Conservation (phyloP, 805 yeast genomes). For the Candida takata region DNA sequence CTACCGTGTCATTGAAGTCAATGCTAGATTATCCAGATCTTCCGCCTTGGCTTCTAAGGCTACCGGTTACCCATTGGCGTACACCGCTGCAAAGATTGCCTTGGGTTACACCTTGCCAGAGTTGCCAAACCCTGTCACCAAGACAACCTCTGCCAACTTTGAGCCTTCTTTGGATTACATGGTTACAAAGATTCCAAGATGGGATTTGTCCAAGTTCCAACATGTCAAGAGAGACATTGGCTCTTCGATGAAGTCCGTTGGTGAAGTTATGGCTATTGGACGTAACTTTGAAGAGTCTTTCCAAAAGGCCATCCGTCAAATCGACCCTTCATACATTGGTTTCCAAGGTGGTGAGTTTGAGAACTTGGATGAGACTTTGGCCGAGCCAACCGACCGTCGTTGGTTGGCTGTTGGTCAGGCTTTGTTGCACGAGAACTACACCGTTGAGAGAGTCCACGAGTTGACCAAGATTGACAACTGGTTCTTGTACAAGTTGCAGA, state of each 20-base stretch:
- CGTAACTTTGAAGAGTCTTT: conserved; percentile 95
- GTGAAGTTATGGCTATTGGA: conserved; percentile 99
- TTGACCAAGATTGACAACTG: conserved; percentile 90
- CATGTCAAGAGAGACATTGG: conserved; percentile 92
- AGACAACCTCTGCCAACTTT: conserved; percentile 91
- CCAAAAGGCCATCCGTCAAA: conserved; percentile 95
- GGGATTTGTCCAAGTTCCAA: conserved; percentile 95
- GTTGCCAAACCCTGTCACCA: conserved; percentile 92
- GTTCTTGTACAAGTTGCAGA: conserved; percentile 90
- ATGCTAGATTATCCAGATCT: conserved; percentile 94
- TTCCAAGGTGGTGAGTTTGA: conserved; percentile 85
- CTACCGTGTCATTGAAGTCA: conserved; percentile 94
- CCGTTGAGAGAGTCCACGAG: conserved; percentile 90
- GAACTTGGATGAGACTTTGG: conserved; percentile 65
- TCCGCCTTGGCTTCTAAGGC: conserved; percentile 98
- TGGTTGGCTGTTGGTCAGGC: conserved; percentile 99
- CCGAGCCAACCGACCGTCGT: conserved; percentile 91
- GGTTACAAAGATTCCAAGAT: conserved; percentile 96
- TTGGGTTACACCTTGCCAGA: conserved; percentile 92
- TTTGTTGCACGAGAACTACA: conserved; percentile 78
- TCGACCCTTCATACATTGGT: conserved; percentile 85
- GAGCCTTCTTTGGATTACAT: conserved; percentile 96
- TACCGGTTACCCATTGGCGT: conserved; percentile 97
- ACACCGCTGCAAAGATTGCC: conserved; percentile 97
- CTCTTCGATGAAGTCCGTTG: conserved; percentile 96